Evolutionary conservation across 805 yeast species (phyloP), one percentile per base, ranked within the genome.

Genomic region (Brettanomyces anomalus): DNA sequence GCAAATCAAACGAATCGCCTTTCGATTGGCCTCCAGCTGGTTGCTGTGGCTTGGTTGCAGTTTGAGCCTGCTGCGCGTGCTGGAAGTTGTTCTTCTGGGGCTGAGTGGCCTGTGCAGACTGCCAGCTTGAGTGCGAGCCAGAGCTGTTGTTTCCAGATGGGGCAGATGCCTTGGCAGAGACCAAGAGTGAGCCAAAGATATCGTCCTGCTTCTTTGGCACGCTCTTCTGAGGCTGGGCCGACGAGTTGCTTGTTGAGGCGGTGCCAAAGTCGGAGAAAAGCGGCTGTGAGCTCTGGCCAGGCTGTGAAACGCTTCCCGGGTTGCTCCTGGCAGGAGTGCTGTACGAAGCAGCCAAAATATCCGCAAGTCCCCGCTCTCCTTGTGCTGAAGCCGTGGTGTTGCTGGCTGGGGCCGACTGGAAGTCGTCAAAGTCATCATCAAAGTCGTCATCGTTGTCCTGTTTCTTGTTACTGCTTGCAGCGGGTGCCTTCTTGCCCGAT

Each of bases 401-500:
- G 8, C 49, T 33, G 8, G 50, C 37, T 57, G 59, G 15, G 11
- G 87, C 83, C 45, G 71, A 64, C 60, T 84, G 90, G 71, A 84
- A 84, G 50, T 84, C 93, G 49, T 83, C 87, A 57, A 85, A 85
- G 34, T 84, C 93, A 49, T 82, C 86, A 43, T 78, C 87, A 43
- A 73, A 76, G 24, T 74, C 84, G 8, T 71, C 77, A 5, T 59
- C 60, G 5, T 41, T 51, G n/a, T 20, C 30, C 17, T 37, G 52
- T 16, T 49, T 48, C 13, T 15, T 35, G 10, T 11, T 24, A 11
- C 28, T 24, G 34, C 28, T 24, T 5, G 42, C 52, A 13, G 20
- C 30, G 17, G 37, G 52, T 16, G 49, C 48, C 18, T 15, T 35
- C 28, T 7, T 7, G 28, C 28, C 28, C n/a, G 34, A 32, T 32